Conservation (phyloP, 345 rosid species). For the Brassica napus region DNA sequence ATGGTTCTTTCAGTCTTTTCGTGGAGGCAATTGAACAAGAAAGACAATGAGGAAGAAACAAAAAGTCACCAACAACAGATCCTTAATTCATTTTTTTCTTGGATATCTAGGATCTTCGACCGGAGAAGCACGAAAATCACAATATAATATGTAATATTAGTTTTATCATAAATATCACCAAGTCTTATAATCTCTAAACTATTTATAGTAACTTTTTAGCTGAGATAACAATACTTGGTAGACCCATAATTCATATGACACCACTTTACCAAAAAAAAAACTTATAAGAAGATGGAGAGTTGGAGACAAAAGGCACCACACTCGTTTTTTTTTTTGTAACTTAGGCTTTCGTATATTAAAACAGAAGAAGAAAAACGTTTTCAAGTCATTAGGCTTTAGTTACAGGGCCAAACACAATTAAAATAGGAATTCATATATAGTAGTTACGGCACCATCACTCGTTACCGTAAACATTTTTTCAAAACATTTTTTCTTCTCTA, state of each 20-base stretch:
- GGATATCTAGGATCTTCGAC: background rate
- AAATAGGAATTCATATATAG: too few relatives aligned
- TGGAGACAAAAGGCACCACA: too few relatives aligned
- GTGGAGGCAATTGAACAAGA: background rate
- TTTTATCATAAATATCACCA: background rate
- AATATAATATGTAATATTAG: background rate
- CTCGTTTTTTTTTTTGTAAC: too few relatives aligned
- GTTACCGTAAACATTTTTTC: slow-evolving; percentile 7
- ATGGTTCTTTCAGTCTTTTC: background rate
- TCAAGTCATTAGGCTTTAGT: too few relatives aligned
- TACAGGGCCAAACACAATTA: too few relatives aligned
- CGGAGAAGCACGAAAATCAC: background rate
- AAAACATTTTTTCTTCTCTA: background rate
- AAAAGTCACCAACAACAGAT: background rate
- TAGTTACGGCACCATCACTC: background rate
- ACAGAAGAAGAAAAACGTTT: too few relatives aligned
- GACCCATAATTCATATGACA: background rate
- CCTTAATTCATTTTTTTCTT: background rate
- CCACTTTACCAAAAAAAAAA: background rate
- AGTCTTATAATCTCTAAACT: background rate
- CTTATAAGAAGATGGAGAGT: too few relatives aligned
- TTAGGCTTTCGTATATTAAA: too few relatives aligned
- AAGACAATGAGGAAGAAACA: background rate
- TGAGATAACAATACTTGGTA: background rate
- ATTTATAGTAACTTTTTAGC: background rate